Conservation (phyloP, 371 early-diverging fungal genomes). For the Apophysomyces variabilis region DNA sequence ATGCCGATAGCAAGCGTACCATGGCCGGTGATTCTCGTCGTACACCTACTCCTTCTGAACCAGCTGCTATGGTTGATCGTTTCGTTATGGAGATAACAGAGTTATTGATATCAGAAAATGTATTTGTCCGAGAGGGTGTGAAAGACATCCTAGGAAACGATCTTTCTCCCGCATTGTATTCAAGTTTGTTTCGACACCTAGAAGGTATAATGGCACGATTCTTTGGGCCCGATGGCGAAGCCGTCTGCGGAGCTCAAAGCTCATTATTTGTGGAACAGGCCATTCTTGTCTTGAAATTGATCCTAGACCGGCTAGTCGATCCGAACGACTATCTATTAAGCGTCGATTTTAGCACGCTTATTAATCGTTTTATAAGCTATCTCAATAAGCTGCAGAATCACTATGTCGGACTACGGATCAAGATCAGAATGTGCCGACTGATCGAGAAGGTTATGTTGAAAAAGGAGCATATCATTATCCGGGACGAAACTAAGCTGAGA, state of each 20-base stretch:
- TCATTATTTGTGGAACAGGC: slow-evolving; percentile 87
- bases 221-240: slow-evolving; percentile 75
- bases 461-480: slow-evolving; percentile 74
- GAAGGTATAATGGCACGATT: slow-evolving; percentile 63
- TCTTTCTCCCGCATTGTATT: slow-evolving; percentile 74
- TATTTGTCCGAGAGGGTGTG: slow-evolving; percentile 84
- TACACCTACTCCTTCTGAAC: slow-evolving; percentile 29
- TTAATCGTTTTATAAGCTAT: slow-evolving; percentile 75
- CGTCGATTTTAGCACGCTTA: slow-evolving; percentile 79
- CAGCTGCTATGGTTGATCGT: slow-evolving; percentile 62
- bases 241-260: slow-evolving; percentile 68
- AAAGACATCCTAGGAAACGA: slow-evolving; percentile 86
- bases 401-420: slow-evolving; percentile 69
- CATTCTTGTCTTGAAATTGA: slow-evolving; percentile 79
- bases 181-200: slow-evolving; percentile 76
- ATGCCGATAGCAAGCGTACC: slow-evolving; percentile 21
- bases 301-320: slow-evolving; percentile 76
- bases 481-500: slow-evolving; percentile 82
- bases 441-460: slow-evolving; percentile 79
- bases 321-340: slow-evolving; percentile 66
- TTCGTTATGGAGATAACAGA: slow-evolving; percentile 84
- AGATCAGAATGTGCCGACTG: slow-evolving; percentile 84
- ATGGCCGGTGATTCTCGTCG: slow-evolving; percentile 5
- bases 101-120: slow-evolving; percentile 80
- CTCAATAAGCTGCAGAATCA: slow-evolving; percentile 70